Percentiles rank a stretch among this genome's conserved stretches.
These are phyloP conservation scores for Candida berthetii DNA, from an alignment of 805 yeast genomes.

Conservation along the genomic window DNA sequence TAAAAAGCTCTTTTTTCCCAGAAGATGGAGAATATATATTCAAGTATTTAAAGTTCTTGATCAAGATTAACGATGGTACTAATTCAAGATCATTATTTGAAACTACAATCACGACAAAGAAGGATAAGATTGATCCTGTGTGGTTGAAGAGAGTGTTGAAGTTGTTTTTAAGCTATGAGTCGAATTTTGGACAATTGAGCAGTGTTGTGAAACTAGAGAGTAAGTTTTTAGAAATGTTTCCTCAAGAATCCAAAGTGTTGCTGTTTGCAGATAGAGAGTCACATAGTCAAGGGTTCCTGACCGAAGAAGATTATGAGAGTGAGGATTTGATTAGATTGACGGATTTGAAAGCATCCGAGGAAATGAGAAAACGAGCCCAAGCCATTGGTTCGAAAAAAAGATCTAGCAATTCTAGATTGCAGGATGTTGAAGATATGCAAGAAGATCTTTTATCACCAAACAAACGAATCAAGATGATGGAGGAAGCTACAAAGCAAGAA, in stretches of 20 bases:
- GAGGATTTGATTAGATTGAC: slow-evolving; percentile 19
- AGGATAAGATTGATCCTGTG: slow-evolving; percentile 18
- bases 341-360: slow-evolving; percentile 16
- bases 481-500: background rate
- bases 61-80: slow-evolving; percentile 58
- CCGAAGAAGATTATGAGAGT: slow-evolving; percentile 8
- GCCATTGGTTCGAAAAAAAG: slow-evolving; percentile 2
- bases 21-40: slow-evolving; percentile 56
- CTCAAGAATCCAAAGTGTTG: slow-evolving; percentile 39
- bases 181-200: slow-evolving; percentile 61
- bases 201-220: slow-evolving; percentile 62
- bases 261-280: slow-evolving; percentile 29
- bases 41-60: slow-evolving; percentile 67
- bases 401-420: slow-evolving; percentile 12
- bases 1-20: slow-evolving; percentile 42
- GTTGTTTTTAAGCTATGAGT: slow-evolving; percentile 61
- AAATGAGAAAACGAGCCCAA: background rate
- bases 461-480: background rate
- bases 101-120: slow-evolving; percentile 50
- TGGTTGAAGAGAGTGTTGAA: slow-evolving; percentile 44
- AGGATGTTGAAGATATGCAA: too few relatives aligned
- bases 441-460: background rate
- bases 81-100: slow-evolving; percentile 82
- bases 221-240: slow-evolving; percentile 61
- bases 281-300: slow-evolving; percentile 14